A percentile compares a stretch with the other conserved stretches of the same genome.
These are phyloP conservation scores for Phoenix dactylifera DNA, from an alignment of 176 grass and related monocot genomes.

Conservation along the genomic window DNA sequence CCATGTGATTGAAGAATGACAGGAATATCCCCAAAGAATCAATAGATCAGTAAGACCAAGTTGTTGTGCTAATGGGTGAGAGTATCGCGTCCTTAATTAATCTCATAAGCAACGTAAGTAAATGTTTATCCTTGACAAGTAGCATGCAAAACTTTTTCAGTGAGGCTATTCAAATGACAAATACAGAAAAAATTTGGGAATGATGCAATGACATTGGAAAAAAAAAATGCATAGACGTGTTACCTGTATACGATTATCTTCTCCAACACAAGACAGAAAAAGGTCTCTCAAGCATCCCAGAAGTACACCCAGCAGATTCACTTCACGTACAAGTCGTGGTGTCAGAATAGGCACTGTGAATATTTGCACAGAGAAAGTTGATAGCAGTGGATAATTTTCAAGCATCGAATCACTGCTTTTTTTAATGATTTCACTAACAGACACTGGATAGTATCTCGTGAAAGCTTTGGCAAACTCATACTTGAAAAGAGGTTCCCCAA, in stretches of 20 bases:
- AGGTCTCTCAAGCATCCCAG: constrained; percentile 67
- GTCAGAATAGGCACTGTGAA: constrained; percentile 82
- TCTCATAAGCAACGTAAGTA: no score
- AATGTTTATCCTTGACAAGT: no score
- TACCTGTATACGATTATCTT: constrained; percentile 77
- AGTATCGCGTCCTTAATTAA: no score
- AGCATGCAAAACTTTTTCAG: no score
- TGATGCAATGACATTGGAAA: no score
- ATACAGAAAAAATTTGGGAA: no score
- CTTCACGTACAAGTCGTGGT: constrained; percentile 60
- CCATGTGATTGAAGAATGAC: no score
- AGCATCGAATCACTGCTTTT: constrained; percentile 26
- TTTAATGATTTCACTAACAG: constrained; percentile 57
- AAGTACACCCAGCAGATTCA: constrained; percentile 67
- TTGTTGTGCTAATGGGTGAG: no score
- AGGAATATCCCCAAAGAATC: no score
- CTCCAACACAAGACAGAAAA: constrained; percentile 56
- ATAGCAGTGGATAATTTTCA: constrained; percentile 56
- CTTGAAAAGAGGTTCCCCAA: constrained; percentile 84
- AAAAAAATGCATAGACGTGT: not conserved
- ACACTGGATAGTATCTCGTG: constrained; percentile 56
- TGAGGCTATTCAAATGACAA: no score
- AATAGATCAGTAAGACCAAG: no score
- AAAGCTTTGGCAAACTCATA: constrained; percentile 84
- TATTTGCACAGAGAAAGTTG: constrained; percentile 88